These are phyloP conservation scores for Avena sativa DNA, from an alignment of 176 grass and related monocot species.

Conservation along the genomic window DNA sequence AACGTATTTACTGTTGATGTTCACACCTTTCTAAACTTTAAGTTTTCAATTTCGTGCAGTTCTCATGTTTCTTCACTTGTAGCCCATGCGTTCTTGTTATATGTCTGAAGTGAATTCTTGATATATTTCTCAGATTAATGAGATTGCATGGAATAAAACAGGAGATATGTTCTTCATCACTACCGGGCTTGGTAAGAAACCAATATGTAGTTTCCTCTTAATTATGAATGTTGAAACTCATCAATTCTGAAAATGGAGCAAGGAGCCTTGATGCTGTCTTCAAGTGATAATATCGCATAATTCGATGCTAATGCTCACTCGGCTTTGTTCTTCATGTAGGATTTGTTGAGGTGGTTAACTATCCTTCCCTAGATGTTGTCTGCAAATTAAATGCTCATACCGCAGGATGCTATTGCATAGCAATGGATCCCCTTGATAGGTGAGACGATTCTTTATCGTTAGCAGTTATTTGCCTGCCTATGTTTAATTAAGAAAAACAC, in stretches of 20 bases:
- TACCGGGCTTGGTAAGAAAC: conserved; percentile 82
- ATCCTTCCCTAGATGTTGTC: conserved; percentile 70
- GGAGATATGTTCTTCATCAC: conserved; percentile 99
- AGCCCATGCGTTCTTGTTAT: background rate
- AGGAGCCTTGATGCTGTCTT: conserved; percentile 28
- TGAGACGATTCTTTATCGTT: conserved; percentile 40
- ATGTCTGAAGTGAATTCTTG: conserved; percentile 39
- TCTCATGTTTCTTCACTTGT: background rate
- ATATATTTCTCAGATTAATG: conserved; percentile 83
- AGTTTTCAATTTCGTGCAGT: conserved; percentile 24
- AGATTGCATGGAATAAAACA: conserved; percentile 99
- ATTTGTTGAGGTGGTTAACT: conserved; percentile 80
- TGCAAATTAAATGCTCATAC: conserved; percentile 96
- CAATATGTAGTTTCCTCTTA: conserved; percentile 3
- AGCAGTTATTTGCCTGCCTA: conserved; percentile 1
- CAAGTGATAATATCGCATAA: conserved; percentile 9
- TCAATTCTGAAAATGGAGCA: conserved; percentile 36
- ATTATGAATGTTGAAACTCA: conserved; percentile 6
- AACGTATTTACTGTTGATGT: conserved; percentile 24
- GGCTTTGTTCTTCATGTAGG: conserved; percentile 59
- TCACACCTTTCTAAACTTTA: conserved; percentile 26
- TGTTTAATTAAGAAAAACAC: background rate
- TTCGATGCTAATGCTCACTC: conserved; percentile 10
- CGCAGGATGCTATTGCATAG: conserved; percentile 98
- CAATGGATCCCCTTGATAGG: conserved; percentile 96